A percentile compares a stretch with the other conserved stretches of the same genome.
phyloP scores from a whole-genome alignment of 1,284 basidiomycete genomes.

The Tilletiopsis washingtonensis region DNA sequence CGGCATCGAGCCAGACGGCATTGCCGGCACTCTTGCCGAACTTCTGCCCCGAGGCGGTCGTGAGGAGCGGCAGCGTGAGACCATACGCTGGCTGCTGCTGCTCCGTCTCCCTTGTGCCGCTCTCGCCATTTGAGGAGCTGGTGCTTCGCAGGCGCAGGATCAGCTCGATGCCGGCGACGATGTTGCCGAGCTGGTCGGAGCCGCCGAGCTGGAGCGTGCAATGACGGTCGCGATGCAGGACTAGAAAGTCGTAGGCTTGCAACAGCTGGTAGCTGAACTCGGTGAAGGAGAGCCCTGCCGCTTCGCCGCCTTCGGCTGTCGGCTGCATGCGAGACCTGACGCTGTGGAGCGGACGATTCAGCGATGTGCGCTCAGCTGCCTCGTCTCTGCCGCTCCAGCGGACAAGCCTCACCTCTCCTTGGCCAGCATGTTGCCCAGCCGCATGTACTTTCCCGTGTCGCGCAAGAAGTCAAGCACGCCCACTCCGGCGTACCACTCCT shows the following conservation, averaged over 20 bases:
- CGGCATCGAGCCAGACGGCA: conserved; percentile 63
- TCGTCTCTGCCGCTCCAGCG: conserved; percentile 46
- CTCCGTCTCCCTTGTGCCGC: conserved; percentile 17
- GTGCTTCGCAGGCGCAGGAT: conserved; percentile 55
- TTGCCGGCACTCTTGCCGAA: conserved; percentile 97
- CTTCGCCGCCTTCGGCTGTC: conserved; percentile 37
- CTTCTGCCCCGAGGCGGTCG: conserved; percentile 80
- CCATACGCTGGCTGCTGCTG: conserved; percentile 59
- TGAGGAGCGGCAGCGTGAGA: conserved; percentile 86
- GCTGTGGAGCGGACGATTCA: conserved; percentile 50
- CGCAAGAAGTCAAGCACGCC: conserved; percentile 77
- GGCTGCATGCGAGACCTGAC: conserved; percentile 53
- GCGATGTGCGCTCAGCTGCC: conserved; percentile 59
- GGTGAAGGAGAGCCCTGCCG: conserved; percentile 75
- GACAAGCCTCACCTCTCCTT: conserved; percentile 61
- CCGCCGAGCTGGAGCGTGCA: conserved; percentile 91
- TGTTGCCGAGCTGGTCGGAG: conserved; percentile 98
- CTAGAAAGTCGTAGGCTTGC: conserved; percentile 89
- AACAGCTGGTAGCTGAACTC: conserved; percentile 96
- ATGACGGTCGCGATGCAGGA: conserved; percentile 59
- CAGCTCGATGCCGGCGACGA: conserved; percentile 80
- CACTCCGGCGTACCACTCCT: conserved; percentile 69
- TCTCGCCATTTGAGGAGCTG: conserved; percentile 21
- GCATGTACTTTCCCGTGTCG: conserved; percentile 68
- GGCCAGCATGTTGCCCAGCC: conserved; percentile 82